Percentiles rank a stretch among this genome's conserved stretches.
phyloP scores from a whole-genome alignment of 208 protist genomes.

The Phytomonas sp. region DNA sequence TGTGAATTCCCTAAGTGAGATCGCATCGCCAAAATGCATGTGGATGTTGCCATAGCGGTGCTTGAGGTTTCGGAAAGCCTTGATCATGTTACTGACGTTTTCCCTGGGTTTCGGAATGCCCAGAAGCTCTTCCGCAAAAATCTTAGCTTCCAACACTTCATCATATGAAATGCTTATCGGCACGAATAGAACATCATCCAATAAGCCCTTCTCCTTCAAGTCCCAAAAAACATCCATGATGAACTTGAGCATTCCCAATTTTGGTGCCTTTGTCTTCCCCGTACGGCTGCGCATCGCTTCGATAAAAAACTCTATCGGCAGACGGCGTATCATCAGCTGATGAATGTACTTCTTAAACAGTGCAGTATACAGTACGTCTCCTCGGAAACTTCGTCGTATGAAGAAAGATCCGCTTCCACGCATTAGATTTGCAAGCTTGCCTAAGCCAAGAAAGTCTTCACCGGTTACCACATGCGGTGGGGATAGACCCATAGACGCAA shows the following conservation, averaged over 20 bases:
- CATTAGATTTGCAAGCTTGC: conserved; percentile 54
- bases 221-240: conserved; percentile 74
- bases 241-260: conserved; percentile 88
- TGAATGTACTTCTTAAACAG: conserved; percentile 82
- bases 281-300: conserved; percentile 81
- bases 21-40: conserved; percentile 61
- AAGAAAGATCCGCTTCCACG: conserved; percentile 89
- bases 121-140: conserved; percentile 83
- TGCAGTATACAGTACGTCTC: conserved; percentile 65
- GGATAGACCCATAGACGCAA: conserved; percentile 52
- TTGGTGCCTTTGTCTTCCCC: conserved; percentile 81
- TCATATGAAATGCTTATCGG: conserved; percentile 87
- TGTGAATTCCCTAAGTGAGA: conserved; percentile 44
- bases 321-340: conserved; percentile 47
- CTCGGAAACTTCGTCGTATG: conserved; percentile 77
- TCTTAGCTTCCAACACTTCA: conserved; percentile 69
- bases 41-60: conserved; percentile 74
- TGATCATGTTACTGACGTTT: conserved; percentile 66
- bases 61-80: conserved; percentile 35
- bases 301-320: conserved; percentile 86
- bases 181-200: conserved; percentile 78
- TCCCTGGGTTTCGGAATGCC: conserved; percentile 80
- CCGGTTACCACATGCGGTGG: conserved; percentile 81
- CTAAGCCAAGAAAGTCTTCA: conserved; percentile 82
- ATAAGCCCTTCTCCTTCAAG: conserved; percentile 17